phyloP scores from a whole-genome alignment of 306 rosid species.

The Inga oerstediana region DNA sequence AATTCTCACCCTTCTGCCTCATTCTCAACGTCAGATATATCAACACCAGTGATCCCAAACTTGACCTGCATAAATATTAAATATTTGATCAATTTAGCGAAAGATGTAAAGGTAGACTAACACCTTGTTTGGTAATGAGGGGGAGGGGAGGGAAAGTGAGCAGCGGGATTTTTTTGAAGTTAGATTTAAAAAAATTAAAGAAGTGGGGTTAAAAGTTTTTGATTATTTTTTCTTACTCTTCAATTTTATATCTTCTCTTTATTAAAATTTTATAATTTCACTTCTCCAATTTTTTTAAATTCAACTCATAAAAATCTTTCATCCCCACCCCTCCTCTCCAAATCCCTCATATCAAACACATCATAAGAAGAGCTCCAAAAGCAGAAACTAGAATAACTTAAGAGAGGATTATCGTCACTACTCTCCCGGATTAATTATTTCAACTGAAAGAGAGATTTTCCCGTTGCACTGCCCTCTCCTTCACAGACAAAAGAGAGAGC shows the following conservation, averaged over 20 bases:
- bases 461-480: not conserved
- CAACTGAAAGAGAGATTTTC: not conserved
- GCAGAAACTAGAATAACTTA: not conserved
- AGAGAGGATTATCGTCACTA: not conserved
- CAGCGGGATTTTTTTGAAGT: no score
- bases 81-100: conserved; percentile 22
- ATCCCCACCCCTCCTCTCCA: no score
- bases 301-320: no score
- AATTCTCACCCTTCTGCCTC: conserved; percentile 61
- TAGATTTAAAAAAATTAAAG: no score
- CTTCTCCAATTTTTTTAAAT: no score
- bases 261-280: no score
- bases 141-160: no score
- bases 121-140: no score
- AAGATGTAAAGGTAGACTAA: not conserved
- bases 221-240: no score
- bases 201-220: no score
- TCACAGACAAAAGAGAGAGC: not conserved
- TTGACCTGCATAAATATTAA: conserved; percentile 63
- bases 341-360: no score
- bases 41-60: conserved; percentile 86
- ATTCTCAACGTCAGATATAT: conserved; percentile 84
- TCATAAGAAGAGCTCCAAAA: not conserved
- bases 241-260: no score
- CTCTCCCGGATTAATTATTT: not conserved